Evolutionary conservation across 768 basidiomycete genomes (phyloP).

Genomic region (Termitomyces bulborhizus): DNA sequence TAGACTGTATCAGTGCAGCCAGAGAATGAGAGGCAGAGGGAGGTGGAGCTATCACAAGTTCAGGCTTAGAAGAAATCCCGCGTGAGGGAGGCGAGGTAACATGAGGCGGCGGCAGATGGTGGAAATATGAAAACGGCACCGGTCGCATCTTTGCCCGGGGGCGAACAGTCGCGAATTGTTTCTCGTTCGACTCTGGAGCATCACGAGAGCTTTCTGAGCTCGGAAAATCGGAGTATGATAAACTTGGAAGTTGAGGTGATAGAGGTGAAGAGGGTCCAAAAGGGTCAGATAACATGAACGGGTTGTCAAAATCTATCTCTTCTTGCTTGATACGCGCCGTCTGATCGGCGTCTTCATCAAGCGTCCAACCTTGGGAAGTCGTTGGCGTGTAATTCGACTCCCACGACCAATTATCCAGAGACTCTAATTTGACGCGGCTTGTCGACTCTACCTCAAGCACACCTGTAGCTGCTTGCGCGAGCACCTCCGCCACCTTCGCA

Average conservation of each 20-base stretch:
- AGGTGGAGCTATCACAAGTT: constrained; percentile 16
- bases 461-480: constrained; percentile 29
- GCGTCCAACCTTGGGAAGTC: constrained; percentile 20
- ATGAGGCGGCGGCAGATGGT: constrained; percentile 5
- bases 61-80: constrained; percentile 16
- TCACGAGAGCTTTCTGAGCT: constrained; percentile 14
- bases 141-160: constrained; percentile 35
- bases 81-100: constrained; percentile 12
- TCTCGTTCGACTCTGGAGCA: constrained; percentile 8
- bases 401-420: constrained; percentile 41
- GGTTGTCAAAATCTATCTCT: constrained; percentile 34
- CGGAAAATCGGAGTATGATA: constrained; percentile 20
- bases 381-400: constrained; percentile 21
- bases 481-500: constrained; percentile 36
- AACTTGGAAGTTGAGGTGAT: constrained; percentile 22
- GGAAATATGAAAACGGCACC: constrained; percentile 17
- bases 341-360: constrained; percentile 22
- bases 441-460: constrained; percentile 21
- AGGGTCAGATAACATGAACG: constrained; percentile 24
- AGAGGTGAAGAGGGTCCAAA: constrained; percentile 23
- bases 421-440: constrained; percentile 36
- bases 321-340: constrained; percentile 39
- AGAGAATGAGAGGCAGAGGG: constrained; percentile 23
- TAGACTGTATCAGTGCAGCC: constrained; percentile 32
- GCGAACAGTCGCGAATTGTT: constrained; percentile 23